A percentile compares a stretch with the other conserved stretches of the same genome.
These are phyloP conservation scores for Gryganskiella cystojenkinii DNA, from an alignment of 192 early-diverging fungal genomes.

Conservation along the genomic window DNA sequence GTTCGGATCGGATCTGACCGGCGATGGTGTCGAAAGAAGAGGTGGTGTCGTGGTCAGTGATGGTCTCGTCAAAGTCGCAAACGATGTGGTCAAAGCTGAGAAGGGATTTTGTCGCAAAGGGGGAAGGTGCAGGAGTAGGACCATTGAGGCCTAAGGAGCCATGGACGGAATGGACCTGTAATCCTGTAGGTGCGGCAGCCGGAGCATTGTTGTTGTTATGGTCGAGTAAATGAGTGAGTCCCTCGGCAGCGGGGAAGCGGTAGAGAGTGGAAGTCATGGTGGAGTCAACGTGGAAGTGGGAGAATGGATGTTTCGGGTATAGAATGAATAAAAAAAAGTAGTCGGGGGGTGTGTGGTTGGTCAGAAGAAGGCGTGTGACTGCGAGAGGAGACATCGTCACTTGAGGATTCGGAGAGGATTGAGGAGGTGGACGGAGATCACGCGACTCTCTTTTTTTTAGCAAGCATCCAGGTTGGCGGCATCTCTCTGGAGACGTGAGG, in stretches of 20 bases:
- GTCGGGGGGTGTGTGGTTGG: not conserved
- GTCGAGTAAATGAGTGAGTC: slow-evolving; percentile 28
- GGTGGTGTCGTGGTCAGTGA: slow-evolving; percentile 49
- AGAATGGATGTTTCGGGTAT: not conserved
- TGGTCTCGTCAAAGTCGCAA: slow-evolving; percentile 51
- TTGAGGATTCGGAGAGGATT: too few species aligned
- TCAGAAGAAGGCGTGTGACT: not conserved
- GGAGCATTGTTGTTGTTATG: not conserved
- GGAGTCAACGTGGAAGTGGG: not conserved
- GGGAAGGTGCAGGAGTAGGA: not conserved
- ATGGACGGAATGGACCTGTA: slow-evolving; percentile 10
- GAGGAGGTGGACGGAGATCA: too few species aligned
- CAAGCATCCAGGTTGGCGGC: too few species aligned
- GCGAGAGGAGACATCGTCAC: too few species aligned
- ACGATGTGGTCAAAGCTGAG: slow-evolving; percentile 37
- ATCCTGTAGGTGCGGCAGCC: not conserved
- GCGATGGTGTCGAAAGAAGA: slow-evolving; percentile 46
- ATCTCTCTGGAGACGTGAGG: too few species aligned
- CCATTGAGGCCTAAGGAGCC: not conserved
- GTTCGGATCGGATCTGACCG: slow-evolving; percentile 6
- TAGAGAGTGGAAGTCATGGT: slow-evolving; percentile 30
- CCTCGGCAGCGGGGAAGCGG: slow-evolving; percentile 32
- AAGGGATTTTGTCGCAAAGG: slow-evolving; percentile 1
- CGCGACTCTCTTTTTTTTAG: too few species aligned
- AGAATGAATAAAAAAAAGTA: not conserved